Evolutionary conservation across 257 asterid species (phyloP), one percentile per base, ranked within the genome.

Genomic region (Fraxinus pennsylvanica): DNA sequence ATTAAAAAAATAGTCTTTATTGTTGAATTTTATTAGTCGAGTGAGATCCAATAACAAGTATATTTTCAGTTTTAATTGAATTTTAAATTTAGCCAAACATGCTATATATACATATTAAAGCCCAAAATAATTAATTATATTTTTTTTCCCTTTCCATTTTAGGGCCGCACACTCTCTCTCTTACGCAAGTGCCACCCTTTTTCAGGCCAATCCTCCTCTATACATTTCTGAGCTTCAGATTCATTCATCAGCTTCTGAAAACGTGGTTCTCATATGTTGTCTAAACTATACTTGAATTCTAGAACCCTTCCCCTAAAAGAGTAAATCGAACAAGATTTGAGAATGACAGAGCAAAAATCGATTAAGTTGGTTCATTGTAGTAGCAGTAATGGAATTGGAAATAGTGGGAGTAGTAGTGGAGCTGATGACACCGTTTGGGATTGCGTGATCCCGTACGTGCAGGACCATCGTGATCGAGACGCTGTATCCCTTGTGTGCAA

Each of bases 381-480:
- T 6, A 45, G 38, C 63, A 10, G 19, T n/a, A 8, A 41, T 47
- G 32, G 54, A 19, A 43, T 36, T 27, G 71, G 71, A 65, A 36
- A 72, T 68, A 32, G 22, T 30, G 17, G 22, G 77, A 17, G 72
- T 70, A n/a, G 61, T 9, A 50, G 65, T 9, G 87, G 82, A 0
- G 38, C 29, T 2, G 75, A 87, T 85, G 88, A 87, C 72, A 86
- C 91, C 79, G 90, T 91, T 17, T 87, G 88, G 88, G 91, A 89
- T 70, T 85, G 88, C 52, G 90, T 89, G 57, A 88, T 92, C 29
- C 97, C 97, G 0, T 89, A 82, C 85, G 83, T 91, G 71, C 74
- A 45, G 27, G 94, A 86, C 27, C 76, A 96, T 63, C 88, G 90
- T 54, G 92, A 92, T 72, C 86, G 93, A 4, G 91, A 76, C 72